Percentiles rank a stretch among this genome's conserved stretches.
Conservation (phyloP, 2,329 filamentous ascomycete species). For the Penicillium paneum region DNA sequence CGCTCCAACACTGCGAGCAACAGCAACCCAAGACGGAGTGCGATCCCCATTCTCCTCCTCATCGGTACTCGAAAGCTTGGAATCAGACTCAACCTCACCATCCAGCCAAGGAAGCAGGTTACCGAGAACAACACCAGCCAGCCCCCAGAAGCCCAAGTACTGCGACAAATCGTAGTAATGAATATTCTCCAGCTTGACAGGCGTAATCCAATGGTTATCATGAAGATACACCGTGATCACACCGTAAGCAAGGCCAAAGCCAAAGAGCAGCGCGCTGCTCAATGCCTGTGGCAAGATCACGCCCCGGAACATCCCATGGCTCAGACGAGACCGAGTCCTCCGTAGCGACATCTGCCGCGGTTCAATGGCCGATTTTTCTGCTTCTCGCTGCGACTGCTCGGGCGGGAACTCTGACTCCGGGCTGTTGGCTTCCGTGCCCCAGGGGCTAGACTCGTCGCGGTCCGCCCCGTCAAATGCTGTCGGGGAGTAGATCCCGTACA, state of each 20-base stretch:
- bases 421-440: constrained; percentile 73
- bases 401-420: constrained; percentile 50
- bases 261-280: constrained; percentile 66
- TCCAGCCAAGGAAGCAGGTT: constrained; percentile 83
- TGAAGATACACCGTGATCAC: constrained; percentile 76
- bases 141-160: constrained; percentile 78
- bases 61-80: constrained; percentile 26
- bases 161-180: constrained; percentile 55
- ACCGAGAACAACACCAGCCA: constrained; percentile 73
- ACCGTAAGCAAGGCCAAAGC: constrained; percentile 79
- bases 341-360: constrained; percentile 28
- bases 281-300: constrained; percentile 54
- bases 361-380: constrained; percentile 38
- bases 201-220: constrained; percentile 60
- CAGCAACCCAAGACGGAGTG: constrained; percentile 63
- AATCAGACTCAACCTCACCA: constrained; percentile 53
- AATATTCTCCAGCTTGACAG: constrained; percentile 59
- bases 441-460: constrained; percentile 66
- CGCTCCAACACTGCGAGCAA: constrained; percentile 65
- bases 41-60: constrained; percentile 31
- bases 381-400: constrained; percentile 22
- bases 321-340: constrained; percentile 37
- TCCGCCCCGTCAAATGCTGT: constrained; percentile 53
- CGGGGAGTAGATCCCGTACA: constrained; percentile 85
- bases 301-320: constrained; percentile 38